Conservation (phyloP, 768 basidiomycete genomes). For the Rhizopogon vinicolor region DNA sequence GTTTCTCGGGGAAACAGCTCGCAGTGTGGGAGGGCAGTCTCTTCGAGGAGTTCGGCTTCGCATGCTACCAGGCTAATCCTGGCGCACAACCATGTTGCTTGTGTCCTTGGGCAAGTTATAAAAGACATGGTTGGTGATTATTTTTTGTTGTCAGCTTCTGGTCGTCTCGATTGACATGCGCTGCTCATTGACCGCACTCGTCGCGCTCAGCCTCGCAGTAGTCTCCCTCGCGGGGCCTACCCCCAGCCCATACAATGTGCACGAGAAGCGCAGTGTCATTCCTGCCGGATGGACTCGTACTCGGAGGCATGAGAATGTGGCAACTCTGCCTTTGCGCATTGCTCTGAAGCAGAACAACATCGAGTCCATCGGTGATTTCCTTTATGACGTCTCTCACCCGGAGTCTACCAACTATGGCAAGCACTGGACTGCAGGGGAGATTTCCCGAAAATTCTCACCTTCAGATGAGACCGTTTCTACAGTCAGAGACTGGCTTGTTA, state of each 20-base stretch:
- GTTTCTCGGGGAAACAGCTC: background rate
- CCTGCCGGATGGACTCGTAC: constrained; percentile 34
- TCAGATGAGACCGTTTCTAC: constrained; percentile 17
- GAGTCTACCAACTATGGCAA: constrained; percentile 26
- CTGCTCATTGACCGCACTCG: constrained; percentile 13
- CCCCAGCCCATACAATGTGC: constrained; percentile 25
- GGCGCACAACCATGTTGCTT: constrained; percentile 7
- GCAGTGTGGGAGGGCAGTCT: constrained; percentile 20
- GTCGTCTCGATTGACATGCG: background rate
- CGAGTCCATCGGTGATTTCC: constrained; percentile 18
- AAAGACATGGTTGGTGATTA: constrained; percentile 4
- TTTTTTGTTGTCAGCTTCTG: background rate
- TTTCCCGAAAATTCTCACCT: constrained; percentile 25
- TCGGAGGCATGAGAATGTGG: constrained; percentile 30
- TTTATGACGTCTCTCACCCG: constrained; percentile 31
- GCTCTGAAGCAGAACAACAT: constrained; percentile 29
- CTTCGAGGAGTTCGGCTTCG: constrained; percentile 46
- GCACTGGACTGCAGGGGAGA: constrained; percentile 25
- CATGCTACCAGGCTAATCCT: constrained; percentile 31
- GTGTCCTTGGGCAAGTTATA: background rate
- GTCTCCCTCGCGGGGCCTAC: constrained; percentile 12
- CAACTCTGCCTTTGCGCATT: constrained; percentile 23
- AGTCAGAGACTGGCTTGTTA: constrained; percentile 24
- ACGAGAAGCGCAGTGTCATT: constrained; percentile 33
- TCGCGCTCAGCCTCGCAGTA: constrained; percentile 14